Conservation (phyloP, 345 rosid species). For the Camelina sativa region DNA sequence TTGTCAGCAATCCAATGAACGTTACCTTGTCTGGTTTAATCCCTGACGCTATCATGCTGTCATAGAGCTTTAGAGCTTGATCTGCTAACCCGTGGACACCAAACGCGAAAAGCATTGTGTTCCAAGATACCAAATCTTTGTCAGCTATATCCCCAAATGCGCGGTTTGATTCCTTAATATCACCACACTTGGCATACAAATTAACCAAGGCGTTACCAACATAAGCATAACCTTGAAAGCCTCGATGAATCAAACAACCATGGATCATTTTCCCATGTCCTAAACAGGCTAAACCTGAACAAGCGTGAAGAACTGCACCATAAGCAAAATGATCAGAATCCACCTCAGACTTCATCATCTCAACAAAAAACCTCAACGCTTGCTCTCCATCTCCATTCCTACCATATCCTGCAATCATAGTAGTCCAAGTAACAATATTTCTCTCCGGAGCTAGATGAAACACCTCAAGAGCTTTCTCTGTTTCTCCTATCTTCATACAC, state of each 20-base stretch:
- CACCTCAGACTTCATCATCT: slow-evolving; percentile 52
- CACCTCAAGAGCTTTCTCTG: slow-evolving; percentile 50
- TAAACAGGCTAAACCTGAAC: slow-evolving; percentile 66
- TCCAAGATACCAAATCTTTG: slow-evolving; percentile 78
- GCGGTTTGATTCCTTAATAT: slow-evolving; percentile 51
- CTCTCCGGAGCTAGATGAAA: slow-evolving; percentile 58
- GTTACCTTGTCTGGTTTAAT: slow-evolving; percentile 73
- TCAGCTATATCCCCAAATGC: slow-evolving; percentile 58
- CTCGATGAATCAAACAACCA: slow-evolving; percentile 57
- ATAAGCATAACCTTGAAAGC: slow-evolving; percentile 59
- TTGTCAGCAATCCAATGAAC: slow-evolving; percentile 69
- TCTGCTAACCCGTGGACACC: slow-evolving; percentile 71
- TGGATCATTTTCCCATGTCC: slow-evolving; percentile 76
- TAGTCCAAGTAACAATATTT: slow-evolving; percentile 76
- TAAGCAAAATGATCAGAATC: slow-evolving; percentile 55
- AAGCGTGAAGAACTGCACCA: slow-evolving; percentile 75
- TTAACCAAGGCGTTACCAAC: slow-evolving; percentile 75
- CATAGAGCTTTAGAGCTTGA: slow-evolving; percentile 59
- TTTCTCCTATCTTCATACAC: slow-evolving; percentile 67
- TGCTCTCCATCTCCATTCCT: slow-evolving; percentile 63
- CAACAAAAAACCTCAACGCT: slow-evolving; percentile 60
- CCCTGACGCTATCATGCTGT: slow-evolving; percentile 59
- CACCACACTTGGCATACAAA: slow-evolving; percentile 83
- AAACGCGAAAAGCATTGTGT: slow-evolving; percentile 72
- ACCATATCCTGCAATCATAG: slow-evolving; percentile 69